phyloP scores from a whole-genome alignment of 805 yeast species.

The Nakazawaea ernobii region DNA sequence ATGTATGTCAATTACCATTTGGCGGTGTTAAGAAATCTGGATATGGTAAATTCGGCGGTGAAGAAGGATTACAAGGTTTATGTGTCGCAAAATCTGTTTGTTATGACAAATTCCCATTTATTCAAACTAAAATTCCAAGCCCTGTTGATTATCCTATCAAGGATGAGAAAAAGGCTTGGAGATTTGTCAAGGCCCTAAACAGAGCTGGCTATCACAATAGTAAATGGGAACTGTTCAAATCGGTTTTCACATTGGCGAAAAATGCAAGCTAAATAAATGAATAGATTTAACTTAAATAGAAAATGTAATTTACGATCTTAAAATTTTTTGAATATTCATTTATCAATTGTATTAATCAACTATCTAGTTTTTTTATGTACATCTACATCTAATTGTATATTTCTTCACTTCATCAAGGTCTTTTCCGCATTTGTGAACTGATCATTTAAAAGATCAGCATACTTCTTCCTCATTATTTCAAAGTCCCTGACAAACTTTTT shows the following conservation, averaged over 20 bases:
- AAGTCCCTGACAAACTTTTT: conserved; percentile 51
- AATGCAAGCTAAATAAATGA: conserved; percentile 26
- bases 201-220: conserved; percentile 78
- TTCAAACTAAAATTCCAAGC: conserved; percentile 79
- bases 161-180: conserved; percentile 81
- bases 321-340: background rate
- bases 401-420: conserved; percentile 15
- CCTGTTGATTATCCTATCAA: conserved; percentile 89
- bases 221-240: conserved; percentile 60
- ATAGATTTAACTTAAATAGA: background rate
- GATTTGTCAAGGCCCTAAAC: conserved; percentile 75
- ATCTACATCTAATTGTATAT: too few relatives aligned
- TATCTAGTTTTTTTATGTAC: too few relatives aligned
- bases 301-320: background rate
- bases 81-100: conserved; percentile 86
- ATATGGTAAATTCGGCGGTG: conserved; percentile 97
- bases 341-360: too few relatives aligned
- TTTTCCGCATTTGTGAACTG: conserved; percentile 51
- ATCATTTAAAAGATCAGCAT: conserved; percentile 49
- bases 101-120: conserved; percentile 71
- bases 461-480: conserved; percentile 67
- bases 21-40: conserved; percentile 95
- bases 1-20: conserved; percentile 93
- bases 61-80: conserved; percentile 88
- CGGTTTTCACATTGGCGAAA: conserved; percentile 48